Conservation (phyloP, 805 yeast species). For the Starmerella bombicola region DNA sequence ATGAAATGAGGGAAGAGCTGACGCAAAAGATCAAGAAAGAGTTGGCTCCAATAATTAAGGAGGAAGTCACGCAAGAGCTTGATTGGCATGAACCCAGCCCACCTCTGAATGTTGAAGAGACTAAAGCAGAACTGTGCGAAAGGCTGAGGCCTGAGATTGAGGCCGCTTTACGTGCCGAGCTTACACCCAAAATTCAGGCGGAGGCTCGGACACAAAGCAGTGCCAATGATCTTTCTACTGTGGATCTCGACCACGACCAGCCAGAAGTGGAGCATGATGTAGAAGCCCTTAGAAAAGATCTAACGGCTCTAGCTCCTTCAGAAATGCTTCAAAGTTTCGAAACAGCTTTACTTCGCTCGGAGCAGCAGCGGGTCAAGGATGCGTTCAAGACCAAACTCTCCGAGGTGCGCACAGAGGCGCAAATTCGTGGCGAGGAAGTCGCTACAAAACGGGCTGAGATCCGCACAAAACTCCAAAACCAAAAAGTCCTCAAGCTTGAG, state of each 20-base stretch:
- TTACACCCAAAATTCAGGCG: not conserved
- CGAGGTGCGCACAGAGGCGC: constrained; percentile 13
- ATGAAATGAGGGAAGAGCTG: not conserved
- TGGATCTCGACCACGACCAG: not conserved
- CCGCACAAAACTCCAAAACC: constrained; percentile 37
- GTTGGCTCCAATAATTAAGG: not conserved
- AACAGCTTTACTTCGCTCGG: constrained; percentile 12
- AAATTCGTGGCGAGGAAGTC: constrained; percentile 8
- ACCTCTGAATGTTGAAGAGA: not conserved
- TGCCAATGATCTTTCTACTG: not conserved
- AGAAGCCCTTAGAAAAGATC: constrained; percentile 2
- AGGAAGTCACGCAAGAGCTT: not conserved
- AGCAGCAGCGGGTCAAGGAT: constrained; percentile 17
- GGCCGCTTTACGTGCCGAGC: not conserved
- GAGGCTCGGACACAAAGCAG: not conserved
- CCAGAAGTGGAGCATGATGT: not conserved
- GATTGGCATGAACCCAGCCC: not conserved
- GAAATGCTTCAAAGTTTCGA: constrained; percentile 10
- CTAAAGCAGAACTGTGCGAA: not conserved
- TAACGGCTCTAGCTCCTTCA: constrained; percentile 3
- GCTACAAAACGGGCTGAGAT: constrained; percentile 18
- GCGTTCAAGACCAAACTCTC: constrained; percentile 14
- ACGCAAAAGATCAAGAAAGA: not conserved
- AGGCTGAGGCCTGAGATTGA: not conserved
- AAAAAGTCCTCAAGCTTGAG: constrained; percentile 42